Percentiles rank a stretch among this genome's conserved stretches.
phyloP scores from a whole-genome alignment of 2,329 filamentous ascomycete genomes.

The Rhynchosporium graminicola region DNA sequence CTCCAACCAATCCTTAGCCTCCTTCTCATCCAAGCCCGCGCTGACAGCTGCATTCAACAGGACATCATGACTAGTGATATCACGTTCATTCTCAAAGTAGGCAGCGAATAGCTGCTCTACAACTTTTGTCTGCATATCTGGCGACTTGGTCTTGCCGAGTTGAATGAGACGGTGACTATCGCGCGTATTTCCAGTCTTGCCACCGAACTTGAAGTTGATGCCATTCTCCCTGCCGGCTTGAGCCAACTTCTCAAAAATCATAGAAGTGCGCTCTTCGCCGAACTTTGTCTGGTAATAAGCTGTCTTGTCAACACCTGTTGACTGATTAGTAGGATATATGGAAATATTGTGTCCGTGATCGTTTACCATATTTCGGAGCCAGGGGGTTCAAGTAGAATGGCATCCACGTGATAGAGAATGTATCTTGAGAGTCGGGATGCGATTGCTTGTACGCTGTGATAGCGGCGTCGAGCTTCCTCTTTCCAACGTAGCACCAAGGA shows the following conservation, averaged over 20 bases:
- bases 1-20: constrained; percentile 56
- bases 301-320: constrained; percentile 51
- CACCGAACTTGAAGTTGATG: constrained; percentile 71
- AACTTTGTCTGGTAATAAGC: constrained; percentile 64
- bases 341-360: constrained; percentile 36
- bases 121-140: constrained; percentile 58
- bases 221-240: constrained; percentile 64
- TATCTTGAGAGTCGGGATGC: constrained; percentile 64
- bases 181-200: constrained; percentile 73
- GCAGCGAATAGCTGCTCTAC: constrained; percentile 63
- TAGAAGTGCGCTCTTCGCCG: constrained; percentile 58
- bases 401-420: constrained; percentile 72
- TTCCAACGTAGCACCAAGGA: constrained; percentile 79
- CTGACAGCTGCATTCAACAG: constrained; percentile 54
- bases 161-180: constrained; percentile 79
- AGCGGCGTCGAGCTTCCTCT: constrained; percentile 70
- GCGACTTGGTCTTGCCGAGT: constrained; percentile 58
- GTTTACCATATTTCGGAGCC: constrained; percentile 51
- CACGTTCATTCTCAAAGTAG: constrained; percentile 65
- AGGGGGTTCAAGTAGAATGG: constrained; percentile 80
- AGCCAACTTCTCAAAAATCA: constrained; percentile 59
- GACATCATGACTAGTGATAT: constrained; percentile 59
- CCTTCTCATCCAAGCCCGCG: constrained; percentile 54
- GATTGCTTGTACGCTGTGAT: constrained; percentile 66
- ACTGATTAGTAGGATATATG: constrained; percentile 21